Evolutionary conservation across 805 yeast species (phyloP), one percentile per base, ranked within the genome.

Genomic region (Tetrapisispora taiwanensis): DNA sequence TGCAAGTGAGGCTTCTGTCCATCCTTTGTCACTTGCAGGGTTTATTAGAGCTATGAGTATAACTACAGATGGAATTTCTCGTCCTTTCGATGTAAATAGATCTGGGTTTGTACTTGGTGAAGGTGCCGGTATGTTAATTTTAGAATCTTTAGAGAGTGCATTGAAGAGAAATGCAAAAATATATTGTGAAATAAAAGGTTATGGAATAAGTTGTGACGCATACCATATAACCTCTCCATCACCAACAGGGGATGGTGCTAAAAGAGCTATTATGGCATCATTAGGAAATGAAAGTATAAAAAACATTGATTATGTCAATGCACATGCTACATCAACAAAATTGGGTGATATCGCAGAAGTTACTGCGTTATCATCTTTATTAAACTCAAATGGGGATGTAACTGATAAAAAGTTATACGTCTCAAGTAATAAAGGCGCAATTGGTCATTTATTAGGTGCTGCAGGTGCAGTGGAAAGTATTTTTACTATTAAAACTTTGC

Each of bases 381-480:
- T 62, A 4, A 65, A 67, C 27, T 60, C 66, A 0, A 50, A 62
- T 3, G 28, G 33, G 15, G 30, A 17, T 20, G 24, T n/a, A 8
- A 19, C 32, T 4, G 30, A 43, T 7, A 39, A 30, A 13, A 48
- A 52, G 9, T 50, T 80, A 13, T 68, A 71, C 36, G 77, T 92
- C 1, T 78, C 92, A 1, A 84, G 96, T 2, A 85, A 88, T 15
- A 92, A 92, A 61, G 94, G 97, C 1, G 77, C 96, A 0, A 83
- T 84, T 34, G 99, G 99, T 0, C 99, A 92, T 64, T 69, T 90
- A 18, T 67, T 92, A 26, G 98, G 98, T 1, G 98, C 95, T 1
- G 92, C 98, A 0, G 99, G 98, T 5, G 79, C 95, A 0, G 86
- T 92, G 3, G 99, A 92, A 56, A 77, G 94, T 3, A 79, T 88